Percentiles rank a stretch among this genome's conserved stretches.
These are phyloP conservation scores for Cairneyella variabilis DNA, from an alignment of 495 filamentous ascomycete species.

Conservation along the genomic window DNA sequence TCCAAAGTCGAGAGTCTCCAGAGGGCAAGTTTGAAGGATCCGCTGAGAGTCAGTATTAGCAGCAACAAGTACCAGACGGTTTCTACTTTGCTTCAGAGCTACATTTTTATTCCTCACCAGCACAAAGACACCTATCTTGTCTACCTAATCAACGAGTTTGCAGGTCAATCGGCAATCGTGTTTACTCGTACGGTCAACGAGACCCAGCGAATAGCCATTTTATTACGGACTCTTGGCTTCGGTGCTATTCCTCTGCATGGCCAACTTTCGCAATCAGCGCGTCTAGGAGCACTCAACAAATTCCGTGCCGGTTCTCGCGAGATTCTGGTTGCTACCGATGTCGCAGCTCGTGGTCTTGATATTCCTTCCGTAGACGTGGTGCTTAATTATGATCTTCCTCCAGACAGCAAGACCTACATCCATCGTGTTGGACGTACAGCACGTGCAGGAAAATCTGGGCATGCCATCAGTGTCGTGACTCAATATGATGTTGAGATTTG, in stretches of 20 bases:
- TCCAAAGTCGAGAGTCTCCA: constrained; percentile 90
- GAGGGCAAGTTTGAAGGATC: constrained; percentile 78
- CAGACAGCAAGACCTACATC: constrained; percentile 87
- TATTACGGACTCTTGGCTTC: constrained; percentile 76
- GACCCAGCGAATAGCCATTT: constrained; percentile 75
- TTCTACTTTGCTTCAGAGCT: constrained; percentile 75
- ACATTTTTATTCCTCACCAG: constrained; percentile 80
- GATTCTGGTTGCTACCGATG: constrained; percentile 93
- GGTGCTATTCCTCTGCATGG: constrained; percentile 90
- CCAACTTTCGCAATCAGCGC: constrained; percentile 77
- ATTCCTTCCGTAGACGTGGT: constrained; percentile 90
- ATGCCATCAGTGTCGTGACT: constrained; percentile 75
- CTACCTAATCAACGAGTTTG: constrained; percentile 77
- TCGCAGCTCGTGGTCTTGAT: constrained; percentile 91
- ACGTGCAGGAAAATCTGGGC: constrained; percentile 81
- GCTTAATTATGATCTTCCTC: constrained; percentile 80
- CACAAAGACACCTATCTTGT: constrained; percentile 91
- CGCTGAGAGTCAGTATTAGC: constrained; percentile 70
- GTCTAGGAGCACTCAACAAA: constrained; percentile 81
- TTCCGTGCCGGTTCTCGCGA: constrained; percentile 72
- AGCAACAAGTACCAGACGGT: constrained; percentile 83
- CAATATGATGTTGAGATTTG: constrained; percentile 93
- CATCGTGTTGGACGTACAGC: constrained; percentile 94
- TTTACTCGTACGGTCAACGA: constrained; percentile 94
- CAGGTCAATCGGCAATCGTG: constrained; percentile 79